Percentiles rank a stretch among this genome's conserved stretches.
Evolutionary conservation across 768 basidiomycete genomes (phyloP).

Genomic region (Kwoniella europaea): DNA sequence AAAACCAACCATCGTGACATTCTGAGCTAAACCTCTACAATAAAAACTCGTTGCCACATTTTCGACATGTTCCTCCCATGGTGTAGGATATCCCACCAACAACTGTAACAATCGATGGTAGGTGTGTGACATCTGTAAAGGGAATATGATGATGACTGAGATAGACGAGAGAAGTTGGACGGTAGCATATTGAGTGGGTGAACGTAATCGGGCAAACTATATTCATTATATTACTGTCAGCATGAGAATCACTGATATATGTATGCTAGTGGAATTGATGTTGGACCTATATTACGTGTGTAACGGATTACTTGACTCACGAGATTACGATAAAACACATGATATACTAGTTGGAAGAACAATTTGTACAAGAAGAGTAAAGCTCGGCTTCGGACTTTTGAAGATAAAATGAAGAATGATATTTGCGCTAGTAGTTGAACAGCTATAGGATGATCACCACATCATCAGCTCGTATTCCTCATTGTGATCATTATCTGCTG

Average conservation of each 20-base stretch:
- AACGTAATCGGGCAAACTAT: constrained; percentile 60
- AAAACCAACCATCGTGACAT: constrained; percentile 58
- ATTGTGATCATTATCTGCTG: too few species aligned
- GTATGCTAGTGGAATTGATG: too few species aligned
- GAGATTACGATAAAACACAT: constrained; percentile 55
- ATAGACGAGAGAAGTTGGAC: constrained; percentile 59
- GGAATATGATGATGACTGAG: constrained; percentile 59
- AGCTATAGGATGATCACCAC: constrained; percentile 23
- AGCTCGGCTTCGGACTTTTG: constrained; percentile 59
- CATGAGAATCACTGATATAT: too few species aligned
- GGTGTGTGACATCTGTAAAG: constrained; percentile 59
- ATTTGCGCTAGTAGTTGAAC: constrained; percentile 54
- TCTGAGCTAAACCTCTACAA: constrained; percentile 60
- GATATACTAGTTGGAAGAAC: constrained; percentile 56
- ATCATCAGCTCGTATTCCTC: constrained; percentile 5
- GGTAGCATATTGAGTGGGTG: constrained; percentile 58
- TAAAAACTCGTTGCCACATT: constrained; percentile 58
- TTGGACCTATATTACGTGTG: too few species aligned
- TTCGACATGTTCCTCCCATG: constrained; percentile 59
- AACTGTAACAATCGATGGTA: constrained; percentile 56
- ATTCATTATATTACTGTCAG: too few species aligned
- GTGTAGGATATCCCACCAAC: constrained; percentile 54
- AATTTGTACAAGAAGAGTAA: constrained; percentile 60
- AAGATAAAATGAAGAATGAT: constrained; percentile 58
- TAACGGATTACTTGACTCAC: too few species aligned